Conservation (phyloP, 2,329 filamentous ascomycete species). For the Amylocarpus encephaloides region DNA sequence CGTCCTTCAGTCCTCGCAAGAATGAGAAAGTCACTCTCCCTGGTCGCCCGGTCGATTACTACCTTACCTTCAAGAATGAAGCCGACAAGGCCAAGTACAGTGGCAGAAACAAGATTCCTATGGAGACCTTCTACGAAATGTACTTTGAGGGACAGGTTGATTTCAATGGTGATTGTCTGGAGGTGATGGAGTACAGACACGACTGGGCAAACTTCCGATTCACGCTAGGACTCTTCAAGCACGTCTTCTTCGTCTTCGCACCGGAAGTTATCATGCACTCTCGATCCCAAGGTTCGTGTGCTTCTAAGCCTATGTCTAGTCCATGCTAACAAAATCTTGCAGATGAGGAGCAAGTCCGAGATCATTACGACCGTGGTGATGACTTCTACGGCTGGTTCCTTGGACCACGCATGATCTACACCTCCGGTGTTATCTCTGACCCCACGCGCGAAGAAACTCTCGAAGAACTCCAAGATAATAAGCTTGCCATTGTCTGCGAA, state of each 20-base stretch:
- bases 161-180: conserved; percentile 88
- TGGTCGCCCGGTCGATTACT: conserved; percentile 83
- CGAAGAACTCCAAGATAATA: conserved; percentile 96
- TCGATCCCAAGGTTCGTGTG: conserved; percentile 65
- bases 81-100: conserved; percentile 60
- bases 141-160: conserved; percentile 94
- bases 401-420: conserved; percentile 98
- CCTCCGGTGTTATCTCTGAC: conserved; percentile 87
- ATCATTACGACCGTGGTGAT: conserved; percentile 95
- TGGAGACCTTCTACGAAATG: conserved; percentile 96
- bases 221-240: conserved; percentile 77
- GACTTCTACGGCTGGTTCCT: conserved; percentile 99
- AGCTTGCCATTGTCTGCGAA: conserved; percentile 89
- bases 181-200: conserved; percentile 87
- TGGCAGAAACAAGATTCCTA: conserved; percentile 74
- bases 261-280: conserved; percentile 91
- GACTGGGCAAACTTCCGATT: conserved; percentile 97
- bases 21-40: conserved; percentile 88
- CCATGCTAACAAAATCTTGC: conserved; percentile 26
- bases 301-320: not conserved
- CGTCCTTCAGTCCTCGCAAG: conserved; percentile 76
- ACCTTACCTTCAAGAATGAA: conserved; percentile 70
- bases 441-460: conserved; percentile 81
- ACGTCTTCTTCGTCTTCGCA: conserved; percentile 80
- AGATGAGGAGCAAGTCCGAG: conserved; percentile 97